Conservation (phyloP, 2,329 filamentous ascomycete genomes). For the Colletotrichum viniferum region DNA sequence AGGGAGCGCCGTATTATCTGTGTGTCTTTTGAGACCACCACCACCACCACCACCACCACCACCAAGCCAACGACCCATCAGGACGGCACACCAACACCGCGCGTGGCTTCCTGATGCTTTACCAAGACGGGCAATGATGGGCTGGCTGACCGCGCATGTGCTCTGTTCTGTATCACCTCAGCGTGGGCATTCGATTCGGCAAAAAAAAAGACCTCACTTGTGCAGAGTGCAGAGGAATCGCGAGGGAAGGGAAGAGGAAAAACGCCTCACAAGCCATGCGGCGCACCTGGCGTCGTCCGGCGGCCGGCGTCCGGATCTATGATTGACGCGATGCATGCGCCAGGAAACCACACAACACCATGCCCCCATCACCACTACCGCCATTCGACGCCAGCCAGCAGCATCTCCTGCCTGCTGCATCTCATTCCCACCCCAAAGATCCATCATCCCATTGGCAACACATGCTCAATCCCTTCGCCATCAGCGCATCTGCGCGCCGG, state of each 20-base stretch:
- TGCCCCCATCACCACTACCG: background rate
- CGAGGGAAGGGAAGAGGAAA: background rate
- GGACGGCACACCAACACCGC: background rate
- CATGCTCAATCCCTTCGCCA: background rate
- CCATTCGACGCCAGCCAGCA: background rate
- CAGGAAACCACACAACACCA: background rate
- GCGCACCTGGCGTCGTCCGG: background rate
- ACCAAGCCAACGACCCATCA: background rate
- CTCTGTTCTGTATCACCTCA: background rate
- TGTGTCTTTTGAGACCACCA: background rate
- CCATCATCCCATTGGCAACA: background rate
- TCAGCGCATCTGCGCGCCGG: background rate
- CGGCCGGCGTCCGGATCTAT: background rate
- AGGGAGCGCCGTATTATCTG: background rate
- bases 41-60: background rate
- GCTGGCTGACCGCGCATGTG: conserved; percentile 4
- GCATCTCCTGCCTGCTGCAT: background rate
- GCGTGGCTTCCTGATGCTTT: background rate
- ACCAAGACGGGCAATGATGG: background rate
- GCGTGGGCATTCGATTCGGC: background rate
- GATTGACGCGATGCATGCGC: background rate
- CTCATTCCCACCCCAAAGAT: background rate
- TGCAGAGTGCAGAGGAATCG: background rate
- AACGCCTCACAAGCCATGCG: background rate
- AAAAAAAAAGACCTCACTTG: background rate